Evolutionary conservation across 140 eudicot species (phyloP).

Genomic region (Eryngium alpinum): DNA sequence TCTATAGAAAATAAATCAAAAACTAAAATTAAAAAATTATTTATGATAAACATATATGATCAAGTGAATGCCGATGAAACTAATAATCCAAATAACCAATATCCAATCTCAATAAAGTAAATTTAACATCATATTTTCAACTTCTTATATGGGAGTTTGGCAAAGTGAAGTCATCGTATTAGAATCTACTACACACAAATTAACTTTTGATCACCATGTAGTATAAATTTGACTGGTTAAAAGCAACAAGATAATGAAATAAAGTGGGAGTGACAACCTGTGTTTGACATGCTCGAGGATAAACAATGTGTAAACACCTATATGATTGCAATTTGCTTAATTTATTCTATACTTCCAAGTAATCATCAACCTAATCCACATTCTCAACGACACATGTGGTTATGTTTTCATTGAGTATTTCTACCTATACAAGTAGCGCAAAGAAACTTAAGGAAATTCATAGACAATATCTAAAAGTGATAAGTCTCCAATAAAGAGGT

Average conservation of each 20-base stretch:
- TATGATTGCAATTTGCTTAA: constrained; percentile 7
- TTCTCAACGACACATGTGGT: neutral
- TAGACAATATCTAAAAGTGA: constrained; percentile 25
- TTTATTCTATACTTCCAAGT: neutral
- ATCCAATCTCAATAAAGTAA: too few species aligned
- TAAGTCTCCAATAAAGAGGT: neutral
- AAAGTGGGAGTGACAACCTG: constrained; percentile 13
- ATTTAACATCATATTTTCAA: too few species aligned
- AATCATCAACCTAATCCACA: constrained; percentile 34
- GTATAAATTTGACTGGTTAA: constrained; percentile 1
- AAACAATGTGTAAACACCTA: neutral
- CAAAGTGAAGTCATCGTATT: neutral
- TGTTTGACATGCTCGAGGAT: neutral
- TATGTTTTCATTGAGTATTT: neutral
- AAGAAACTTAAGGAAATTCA: neutral
- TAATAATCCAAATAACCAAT: too few species aligned
- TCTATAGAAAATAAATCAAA: constrained; percentile 23
- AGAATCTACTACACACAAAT: neutral
- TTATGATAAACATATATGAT: too few species aligned
- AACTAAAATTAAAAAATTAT: too few species aligned
- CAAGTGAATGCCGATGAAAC: too few species aligned
- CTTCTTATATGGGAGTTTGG: too few species aligned
- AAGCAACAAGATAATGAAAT: neutral
- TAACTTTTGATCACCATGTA: neutral
- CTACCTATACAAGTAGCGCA: neutral